These are phyloP conservation scores for Scedosporium aurantiacum DNA, from an alignment of 2,329 filamentous ascomycete species.

Conservation along the genomic window DNA sequence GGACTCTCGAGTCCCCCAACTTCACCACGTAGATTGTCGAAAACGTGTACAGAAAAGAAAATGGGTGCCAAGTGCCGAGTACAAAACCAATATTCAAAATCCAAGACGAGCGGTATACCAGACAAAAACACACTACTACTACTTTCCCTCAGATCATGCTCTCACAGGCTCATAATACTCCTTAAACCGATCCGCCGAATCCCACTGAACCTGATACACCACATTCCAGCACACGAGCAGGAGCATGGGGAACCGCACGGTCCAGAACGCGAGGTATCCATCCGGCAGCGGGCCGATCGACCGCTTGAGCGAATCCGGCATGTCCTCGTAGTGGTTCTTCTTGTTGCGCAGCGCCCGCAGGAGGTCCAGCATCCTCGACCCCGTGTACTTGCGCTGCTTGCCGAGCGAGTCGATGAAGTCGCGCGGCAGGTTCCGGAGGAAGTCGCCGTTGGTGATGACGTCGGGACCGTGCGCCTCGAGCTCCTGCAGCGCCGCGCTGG, in stretches of 20 bases:
- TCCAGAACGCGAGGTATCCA: conserved; percentile 79
- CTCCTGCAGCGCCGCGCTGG: conserved; percentile 53
- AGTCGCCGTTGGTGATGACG: conserved; percentile 59
- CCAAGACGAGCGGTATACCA: not conserved
- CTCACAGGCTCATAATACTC: conserved; percentile 54
- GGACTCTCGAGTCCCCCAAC: too few relatives aligned
- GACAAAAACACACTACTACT: not conserved
- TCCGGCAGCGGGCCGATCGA: conserved; percentile 63
- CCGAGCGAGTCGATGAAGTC: conserved; percentile 82
- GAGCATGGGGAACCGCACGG: conserved; percentile 63
- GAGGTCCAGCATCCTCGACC: conserved; percentile 71
- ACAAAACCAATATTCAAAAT: not conserved
- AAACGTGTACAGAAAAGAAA: too few relatives aligned
- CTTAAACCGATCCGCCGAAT: conserved; percentile 54
- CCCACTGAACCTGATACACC: conserved; percentile 54
- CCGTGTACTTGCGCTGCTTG: conserved; percentile 92
- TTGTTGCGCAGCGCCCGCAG: conserved; percentile 87
- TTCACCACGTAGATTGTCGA: too few relatives aligned
- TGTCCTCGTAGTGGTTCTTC: conserved; percentile 95
- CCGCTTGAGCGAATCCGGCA: conserved; percentile 65
- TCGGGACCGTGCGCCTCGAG: conserved; percentile 42
- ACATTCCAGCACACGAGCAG: conserved; percentile 71
- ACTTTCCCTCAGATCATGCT: conserved; percentile 12
- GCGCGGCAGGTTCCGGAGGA: conserved; percentile 62
- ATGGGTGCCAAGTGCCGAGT: too few relatives aligned